Evolutionary conservation across 2,329 filamentous ascomycete species (phyloP).

Genomic region (Exserohilum turcica): DNA sequence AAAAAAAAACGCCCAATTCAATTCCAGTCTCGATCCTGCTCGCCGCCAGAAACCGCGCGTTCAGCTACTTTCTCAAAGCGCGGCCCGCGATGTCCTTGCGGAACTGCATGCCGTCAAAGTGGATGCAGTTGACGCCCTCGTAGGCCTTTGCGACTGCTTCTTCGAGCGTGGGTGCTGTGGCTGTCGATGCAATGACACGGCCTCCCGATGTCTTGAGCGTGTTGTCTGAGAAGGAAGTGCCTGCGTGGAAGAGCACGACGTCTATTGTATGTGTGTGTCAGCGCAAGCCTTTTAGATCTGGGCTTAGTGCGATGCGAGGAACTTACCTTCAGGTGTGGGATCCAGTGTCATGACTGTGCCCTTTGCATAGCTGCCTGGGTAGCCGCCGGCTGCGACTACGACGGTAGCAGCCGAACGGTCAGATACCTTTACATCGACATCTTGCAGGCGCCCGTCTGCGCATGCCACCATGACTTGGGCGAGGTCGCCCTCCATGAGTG

Average conservation of each 20-base stretch:
- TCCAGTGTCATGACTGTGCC: slow-evolving; percentile 67
- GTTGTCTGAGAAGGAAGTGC: slow-evolving; percentile 68
- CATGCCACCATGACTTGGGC: slow-evolving; percentile 89
- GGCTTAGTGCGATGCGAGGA: no score
- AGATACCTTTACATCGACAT: slow-evolving; percentile 70
- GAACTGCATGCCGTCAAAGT: slow-evolving; percentile 89
- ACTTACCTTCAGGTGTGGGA: slow-evolving; percentile 55
- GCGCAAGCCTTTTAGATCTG: slow-evolving; percentile 20
- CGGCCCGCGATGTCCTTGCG: slow-evolving; percentile 82
- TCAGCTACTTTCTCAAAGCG: slow-evolving; percentile 46
- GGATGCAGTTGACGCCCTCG: slow-evolving; percentile 75
- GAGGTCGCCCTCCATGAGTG: slow-evolving; percentile 82
- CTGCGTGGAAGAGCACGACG: slow-evolving; percentile 86
- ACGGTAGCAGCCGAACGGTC: slow-evolving; percentile 82
- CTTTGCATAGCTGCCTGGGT: slow-evolving; percentile 82
- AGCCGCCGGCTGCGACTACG: slow-evolving; percentile 90
- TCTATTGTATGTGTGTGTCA: no score
- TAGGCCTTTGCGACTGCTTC: slow-evolving; percentile 90
- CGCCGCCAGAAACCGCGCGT: no score
- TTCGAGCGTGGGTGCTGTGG: slow-evolving; percentile 74
- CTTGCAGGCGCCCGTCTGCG: slow-evolving; percentile 73
- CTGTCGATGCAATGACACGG: slow-evolving; percentile 90
- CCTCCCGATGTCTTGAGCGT: slow-evolving; percentile 80
- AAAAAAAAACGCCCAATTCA: neutral
- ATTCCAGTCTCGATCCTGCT: no score